Base-by-base conservation (phyloP, 78 protist genomes). In the Trichosphaerium sp. region DNA sequence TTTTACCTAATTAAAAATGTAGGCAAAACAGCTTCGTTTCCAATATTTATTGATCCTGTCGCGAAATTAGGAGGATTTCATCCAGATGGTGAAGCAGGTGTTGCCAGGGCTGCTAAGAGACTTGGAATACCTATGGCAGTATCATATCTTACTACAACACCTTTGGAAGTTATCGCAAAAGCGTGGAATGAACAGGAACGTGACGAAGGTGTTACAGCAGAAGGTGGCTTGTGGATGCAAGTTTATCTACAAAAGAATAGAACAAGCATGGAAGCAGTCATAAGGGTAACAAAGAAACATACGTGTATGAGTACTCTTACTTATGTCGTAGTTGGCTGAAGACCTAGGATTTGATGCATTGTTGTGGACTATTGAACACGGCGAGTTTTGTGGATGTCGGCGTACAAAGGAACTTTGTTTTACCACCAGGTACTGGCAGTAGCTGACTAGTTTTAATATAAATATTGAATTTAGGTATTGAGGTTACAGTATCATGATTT, bases 381-480 rank as follows among this genome's bases (percentile, higher is more conserved):
- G 59, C 10, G 10, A 29, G 29, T 6, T 54, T 12, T 29, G 28
- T 54, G 10, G 7, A 54, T 54, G 59, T 12, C 11, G 10, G 26
- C 59, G 11, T 54, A 10, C 10, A 31, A 54, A 14, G 78, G 74
- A n/a, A n/a, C 0, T 8, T 86, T 1, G 71, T 64, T 29, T 28
- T 86, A 28, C 80, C 91, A n/a, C 78, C 83, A 21, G 91, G 83
- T 41, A 60, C 86, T n/a, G 41, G 41, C 71, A 12, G 69, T 71
- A 71, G 66, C 80, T 5, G 92, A 87, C 35, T 72, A 58, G 40
- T 23, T 74, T 14, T 63, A 83, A n/a, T 54, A 37, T n/a, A 83
- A 88, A 88, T 58, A 83, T 25, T 84, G 78, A 67, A 31, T 87
- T 21, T 32, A 60, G 56, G 82, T 88, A 88, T 59, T 87, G 34